Conservation (phyloP, 2,329 filamentous ascomycete species). For the Fusarium ambrosium region DNA sequence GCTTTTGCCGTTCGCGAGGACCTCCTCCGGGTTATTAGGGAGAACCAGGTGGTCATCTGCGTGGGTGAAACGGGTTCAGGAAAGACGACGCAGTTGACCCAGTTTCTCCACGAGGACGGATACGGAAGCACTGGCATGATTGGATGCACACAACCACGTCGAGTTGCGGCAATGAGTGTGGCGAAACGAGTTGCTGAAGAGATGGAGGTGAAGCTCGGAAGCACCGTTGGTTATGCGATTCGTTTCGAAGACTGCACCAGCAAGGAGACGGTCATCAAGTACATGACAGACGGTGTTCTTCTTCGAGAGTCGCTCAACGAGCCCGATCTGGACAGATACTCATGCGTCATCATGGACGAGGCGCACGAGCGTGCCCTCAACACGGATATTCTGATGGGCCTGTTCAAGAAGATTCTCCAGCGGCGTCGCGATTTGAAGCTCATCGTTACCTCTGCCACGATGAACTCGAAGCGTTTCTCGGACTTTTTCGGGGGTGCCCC, state of each 20-base stretch:
- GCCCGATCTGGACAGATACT: constrained; percentile 93
- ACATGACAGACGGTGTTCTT: constrained; percentile 98
- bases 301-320: constrained; percentile 94
- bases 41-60: constrained; percentile 97
- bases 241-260: constrained; percentile 99
- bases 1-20: constrained; percentile 98
- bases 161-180: constrained; percentile 98
- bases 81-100: constrained; percentile 97
- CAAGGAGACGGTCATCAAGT: constrained; percentile 95
- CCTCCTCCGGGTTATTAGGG: constrained; percentile 88
- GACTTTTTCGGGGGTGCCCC: constrained; percentile 96
- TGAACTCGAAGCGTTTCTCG: constrained; percentile 97
- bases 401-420: constrained; percentile 97
- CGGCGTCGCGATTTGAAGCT: constrained; percentile 91
- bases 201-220: constrained; percentile 93
- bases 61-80: constrained; percentile 98
- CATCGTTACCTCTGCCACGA: constrained; percentile 97
- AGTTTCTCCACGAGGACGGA: constrained; percentile 95
- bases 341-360: constrained; percentile 99
- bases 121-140: constrained; percentile 92
- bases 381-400: constrained; percentile 95
- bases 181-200: constrained; percentile 98
- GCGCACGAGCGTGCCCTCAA: constrained; percentile 97
- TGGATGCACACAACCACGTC: constrained; percentile 94
- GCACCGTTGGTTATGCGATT: constrained; percentile 94